Evolutionary conservation across 805 yeast species (phyloP).

Genomic region (Kuraishia cidri): DNA sequence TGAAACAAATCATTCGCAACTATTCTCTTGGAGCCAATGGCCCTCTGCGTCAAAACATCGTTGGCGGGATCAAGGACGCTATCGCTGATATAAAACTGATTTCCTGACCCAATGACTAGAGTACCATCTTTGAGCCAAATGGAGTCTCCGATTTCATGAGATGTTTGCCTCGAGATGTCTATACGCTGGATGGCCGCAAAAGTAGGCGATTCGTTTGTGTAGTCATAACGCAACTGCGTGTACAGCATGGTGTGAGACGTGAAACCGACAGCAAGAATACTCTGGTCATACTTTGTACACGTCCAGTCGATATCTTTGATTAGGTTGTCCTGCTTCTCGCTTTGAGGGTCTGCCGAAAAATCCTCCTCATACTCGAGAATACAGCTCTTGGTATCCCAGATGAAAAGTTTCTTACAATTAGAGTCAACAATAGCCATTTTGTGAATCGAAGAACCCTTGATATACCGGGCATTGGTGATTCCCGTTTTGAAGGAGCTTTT

Average conservation of each 20-base stretch:
- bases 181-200: conserved; percentile 69
- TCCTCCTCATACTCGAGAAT: conserved; percentile 55
- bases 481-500: conserved; percentile 46
- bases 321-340: conserved; percentile 5
- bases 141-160: conserved; percentile 82
- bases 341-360: conserved; percentile 16
- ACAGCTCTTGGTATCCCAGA: conserved; percentile 74
- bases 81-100: conserved; percentile 80
- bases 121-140: conserved; percentile 78
- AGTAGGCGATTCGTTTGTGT: conserved; percentile 71
- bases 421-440: conserved; percentile 70
- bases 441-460: conserved; percentile 69
- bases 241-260: conserved; percentile 52
- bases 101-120: conserved; percentile 80
- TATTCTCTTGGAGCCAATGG: conserved; percentile 52
- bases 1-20: conserved; percentile 50
- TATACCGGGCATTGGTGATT: conserved; percentile 35
- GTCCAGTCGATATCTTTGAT: conserved; percentile 88
- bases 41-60: conserved; percentile 40
- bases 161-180: conserved; percentile 61
- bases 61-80: conserved; percentile 43
- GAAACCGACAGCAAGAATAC: conserved; percentile 78
- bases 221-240: conserved; percentile 82
- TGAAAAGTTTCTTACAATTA: conserved; percentile 37
- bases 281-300: conserved; percentile 51